phyloP scores from a whole-genome alignment of 805 yeast genomes.

The Pichia scutulata region DNA sequence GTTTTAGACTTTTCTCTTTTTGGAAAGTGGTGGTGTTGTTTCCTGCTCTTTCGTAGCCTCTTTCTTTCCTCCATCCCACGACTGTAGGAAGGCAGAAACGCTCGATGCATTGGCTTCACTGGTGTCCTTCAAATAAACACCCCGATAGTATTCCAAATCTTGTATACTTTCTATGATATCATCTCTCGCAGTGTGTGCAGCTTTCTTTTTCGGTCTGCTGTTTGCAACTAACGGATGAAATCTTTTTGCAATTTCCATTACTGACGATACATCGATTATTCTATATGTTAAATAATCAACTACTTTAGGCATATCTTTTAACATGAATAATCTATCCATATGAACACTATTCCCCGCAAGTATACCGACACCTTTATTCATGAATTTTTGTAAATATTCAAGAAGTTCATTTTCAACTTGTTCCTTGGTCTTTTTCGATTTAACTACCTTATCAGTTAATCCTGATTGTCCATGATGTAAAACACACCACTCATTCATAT shows the following conservation, averaged over 20 bases:
- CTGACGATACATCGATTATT: conserved; percentile 80
- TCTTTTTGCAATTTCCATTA: conserved; percentile 63
- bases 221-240: conserved; percentile 2
- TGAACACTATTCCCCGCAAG: conserved; percentile 91
- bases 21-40: background rate
- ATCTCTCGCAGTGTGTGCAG: conserved; percentile 76
- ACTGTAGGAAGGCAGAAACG: background rate
- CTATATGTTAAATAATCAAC: conserved; percentile 60
- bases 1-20: background rate
- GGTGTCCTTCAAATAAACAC: conserved; percentile 43
- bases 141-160: conserved; percentile 71
- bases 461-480: conserved; percentile 76
- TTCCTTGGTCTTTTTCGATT: conserved; percentile 42
- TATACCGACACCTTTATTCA: conserved; percentile 53
- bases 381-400: conserved; percentile 48
- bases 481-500: conserved; percentile 86
- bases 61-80: background rate
- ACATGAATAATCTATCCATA: conserved; percentile 81
- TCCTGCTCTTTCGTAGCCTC: background rate
- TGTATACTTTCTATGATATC: conserved; percentile 87
- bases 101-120: background rate
- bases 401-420: conserved; percentile 62
- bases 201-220: conserved; percentile 59
- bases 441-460: conserved; percentile 60
- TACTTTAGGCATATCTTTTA: conserved; percentile 73